Conservation (phyloP, 768 basidiomycete genomes). For the Boletellus ananiceps region DNA sequence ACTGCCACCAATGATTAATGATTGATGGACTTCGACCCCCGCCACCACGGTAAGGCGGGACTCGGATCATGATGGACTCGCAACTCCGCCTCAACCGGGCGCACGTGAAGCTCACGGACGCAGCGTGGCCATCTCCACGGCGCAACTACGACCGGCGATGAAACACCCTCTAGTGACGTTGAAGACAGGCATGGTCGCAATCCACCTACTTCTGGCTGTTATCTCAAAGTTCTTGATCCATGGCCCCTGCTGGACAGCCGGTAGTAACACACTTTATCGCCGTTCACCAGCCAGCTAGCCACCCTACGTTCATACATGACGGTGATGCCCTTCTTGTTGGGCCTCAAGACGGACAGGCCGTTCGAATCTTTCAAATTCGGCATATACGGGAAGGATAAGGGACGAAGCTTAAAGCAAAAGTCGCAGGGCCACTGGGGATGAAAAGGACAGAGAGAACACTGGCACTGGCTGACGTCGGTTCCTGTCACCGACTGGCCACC, state of each 20-base stretch:
- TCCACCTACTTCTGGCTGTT: slow-evolving; percentile 33
- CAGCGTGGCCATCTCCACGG: slow-evolving; percentile 12
- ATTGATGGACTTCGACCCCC: no score
- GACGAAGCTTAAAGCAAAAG: no score
- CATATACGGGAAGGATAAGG: no score
- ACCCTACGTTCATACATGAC: no score
- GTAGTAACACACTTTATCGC: slow-evolving; percentile 47
- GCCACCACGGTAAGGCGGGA: no score
- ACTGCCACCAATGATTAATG: no score
- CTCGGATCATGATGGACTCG: no score
- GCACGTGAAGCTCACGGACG: no score
- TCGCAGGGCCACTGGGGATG: no score
- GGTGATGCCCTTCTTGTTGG: slow-evolving; percentile 37
- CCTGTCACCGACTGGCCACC: slow-evolving; percentile 1
- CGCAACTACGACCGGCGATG: not conserved
- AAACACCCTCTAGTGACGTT: slow-evolving; percentile 4
- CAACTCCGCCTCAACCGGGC: no score
- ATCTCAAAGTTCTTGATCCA: slow-evolving; percentile 59
- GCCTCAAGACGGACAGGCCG: slow-evolving; percentile 51
- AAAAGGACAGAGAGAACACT: no score
- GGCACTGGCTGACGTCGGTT: not conserved
- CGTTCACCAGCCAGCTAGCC: slow-evolving; percentile 41
- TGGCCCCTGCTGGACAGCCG: slow-evolving; percentile 23
- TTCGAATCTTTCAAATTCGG: slow-evolving; percentile 45
- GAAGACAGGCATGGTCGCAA: slow-evolving; percentile 6